Evolutionary conservation across 2,329 filamentous ascomycete genomes (phyloP), one percentile per base, ranked within the genome.

Genomic region (Xylaria sp.): DNA sequence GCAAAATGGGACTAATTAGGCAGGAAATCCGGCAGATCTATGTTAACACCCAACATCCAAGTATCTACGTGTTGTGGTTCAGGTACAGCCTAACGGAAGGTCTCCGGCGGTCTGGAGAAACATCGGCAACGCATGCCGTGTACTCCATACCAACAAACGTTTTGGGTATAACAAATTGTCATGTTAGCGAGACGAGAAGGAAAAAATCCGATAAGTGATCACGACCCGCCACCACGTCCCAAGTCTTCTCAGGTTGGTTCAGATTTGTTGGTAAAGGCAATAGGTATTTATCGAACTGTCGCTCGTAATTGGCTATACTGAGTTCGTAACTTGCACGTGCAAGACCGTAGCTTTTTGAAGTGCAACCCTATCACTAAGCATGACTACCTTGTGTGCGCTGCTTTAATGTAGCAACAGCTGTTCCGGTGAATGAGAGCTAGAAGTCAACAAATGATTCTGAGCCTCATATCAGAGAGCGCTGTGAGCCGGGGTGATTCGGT

Each of bases 91-190:
- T 31, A 67, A 41, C 67, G 67, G 67, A 69, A 18, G 28, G 20
- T n/a, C 25, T 58, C 67, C 67, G 59, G 67, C 67, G 63, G 67
- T 66, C 59, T 60, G 20, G 48, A 20, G 31, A 56, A 28, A 56
- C 28, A n/a, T 52, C 60, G 50, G 55, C 28, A 25, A 50, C 18
- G 25, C 5, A n/a, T 10, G 20, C 46, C n/a, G 58, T 48, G 65
- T n/a, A 41, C 28, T 41, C 28, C 31, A 20, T 28, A 8, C 23
- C n/a, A 25, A 13, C n/a, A 39, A 3, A 25, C 23, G 37, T 65
- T 8, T 9, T 37, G 34, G 23, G 34, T n/a, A 63, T n/a, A 20
- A 31, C 59, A 34, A 46, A 54, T 54, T 44, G 6, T 48, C n/a
- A 44, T 25, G 20, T 50, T 10, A 10, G 15, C 28, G 3, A 20